These are phyloP conservation scores for Colletotrichum tamarilloi DNA, from an alignment of 2,329 filamentous ascomycete genomes.

Conservation along the genomic window DNA sequence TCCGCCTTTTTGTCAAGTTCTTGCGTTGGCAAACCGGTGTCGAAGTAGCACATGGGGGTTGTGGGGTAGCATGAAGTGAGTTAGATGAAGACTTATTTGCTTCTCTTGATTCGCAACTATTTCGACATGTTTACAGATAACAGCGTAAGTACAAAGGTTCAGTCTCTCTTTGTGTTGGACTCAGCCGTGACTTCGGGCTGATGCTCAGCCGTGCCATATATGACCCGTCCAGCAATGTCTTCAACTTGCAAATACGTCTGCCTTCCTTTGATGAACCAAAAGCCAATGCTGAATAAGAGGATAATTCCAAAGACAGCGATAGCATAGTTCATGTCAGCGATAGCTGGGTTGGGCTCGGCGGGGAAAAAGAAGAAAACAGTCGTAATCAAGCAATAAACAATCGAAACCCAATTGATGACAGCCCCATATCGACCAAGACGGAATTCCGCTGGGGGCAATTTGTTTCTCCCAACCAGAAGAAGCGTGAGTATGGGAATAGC, in stretches of 20 bases:
- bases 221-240: not conserved
- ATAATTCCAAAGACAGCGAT: not conserved
- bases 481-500: slow-evolving; percentile 39
- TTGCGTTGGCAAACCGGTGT: not conserved
- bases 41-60: not conserved
- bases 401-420: not conserved
- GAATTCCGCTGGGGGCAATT: not conserved
- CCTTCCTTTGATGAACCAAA: not conserved
- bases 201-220: not conserved
- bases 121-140: not conserved
- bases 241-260: not conserved
- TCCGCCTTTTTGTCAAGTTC: not conserved
- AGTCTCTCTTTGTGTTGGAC: not conserved
- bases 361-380: not conserved
- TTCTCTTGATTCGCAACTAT: not conserved
- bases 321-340: not conserved
- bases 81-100: not conserved
- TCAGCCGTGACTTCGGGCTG: not conserved
- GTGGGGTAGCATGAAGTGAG: not conserved
- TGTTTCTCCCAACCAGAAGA: not conserved
- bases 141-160: not conserved
- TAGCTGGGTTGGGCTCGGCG: not conserved
- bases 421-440: not conserved
- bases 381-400: not conserved
- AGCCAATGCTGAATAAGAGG: not conserved